phyloP scores from a whole-genome alignment of 306 rosid species.

The Ochetophila trinervis region DNA sequence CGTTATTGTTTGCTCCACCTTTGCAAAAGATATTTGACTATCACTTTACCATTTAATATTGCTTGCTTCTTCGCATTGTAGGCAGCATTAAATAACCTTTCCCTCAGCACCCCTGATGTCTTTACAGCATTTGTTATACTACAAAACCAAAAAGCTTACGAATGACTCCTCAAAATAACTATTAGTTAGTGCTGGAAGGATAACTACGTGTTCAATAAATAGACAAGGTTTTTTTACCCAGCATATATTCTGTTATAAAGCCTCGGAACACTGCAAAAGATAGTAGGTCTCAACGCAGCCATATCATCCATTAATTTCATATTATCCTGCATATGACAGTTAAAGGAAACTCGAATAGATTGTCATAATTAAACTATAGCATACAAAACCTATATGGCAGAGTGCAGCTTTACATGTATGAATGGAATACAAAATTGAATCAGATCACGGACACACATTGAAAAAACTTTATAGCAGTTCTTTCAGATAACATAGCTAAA shows the following conservation, averaged over 20 bases:
- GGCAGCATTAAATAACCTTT: slow-evolving; percentile 87
- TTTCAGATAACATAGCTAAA: too few relatives aligned
- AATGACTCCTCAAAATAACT: slow-evolving; percentile 24
- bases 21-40: neutral
- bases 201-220: slow-evolving; percentile 9
- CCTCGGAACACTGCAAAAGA: slow-evolving; percentile 97
- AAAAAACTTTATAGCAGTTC: too few relatives aligned
- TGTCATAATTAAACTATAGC: neutral
- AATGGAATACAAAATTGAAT: too few relatives aligned
- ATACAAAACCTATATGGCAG: neutral
- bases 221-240: slow-evolving; percentile 54
- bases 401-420: too few relatives aligned
- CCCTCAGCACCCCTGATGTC: slow-evolving; percentile 83
- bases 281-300: slow-evolving; percentile 79
- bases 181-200: slow-evolving; percentile 17
- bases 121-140: slow-evolving; percentile 81
- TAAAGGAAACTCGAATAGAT: slow-evolving; percentile 17
- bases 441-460: too few relatives aligned
- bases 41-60: slow-evolving; percentile 65
- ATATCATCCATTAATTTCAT: slow-evolving; percentile 92
- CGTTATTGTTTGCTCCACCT: neutral
- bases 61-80: slow-evolving; percentile 93
- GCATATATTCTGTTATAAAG: slow-evolving; percentile 94
- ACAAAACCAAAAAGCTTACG: slow-evolving; percentile 25
- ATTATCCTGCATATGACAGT: slow-evolving; percentile 68